phyloP scores from a whole-genome alignment of 176 grass and related monocot species.

The Pontederia crassipes region DNA sequence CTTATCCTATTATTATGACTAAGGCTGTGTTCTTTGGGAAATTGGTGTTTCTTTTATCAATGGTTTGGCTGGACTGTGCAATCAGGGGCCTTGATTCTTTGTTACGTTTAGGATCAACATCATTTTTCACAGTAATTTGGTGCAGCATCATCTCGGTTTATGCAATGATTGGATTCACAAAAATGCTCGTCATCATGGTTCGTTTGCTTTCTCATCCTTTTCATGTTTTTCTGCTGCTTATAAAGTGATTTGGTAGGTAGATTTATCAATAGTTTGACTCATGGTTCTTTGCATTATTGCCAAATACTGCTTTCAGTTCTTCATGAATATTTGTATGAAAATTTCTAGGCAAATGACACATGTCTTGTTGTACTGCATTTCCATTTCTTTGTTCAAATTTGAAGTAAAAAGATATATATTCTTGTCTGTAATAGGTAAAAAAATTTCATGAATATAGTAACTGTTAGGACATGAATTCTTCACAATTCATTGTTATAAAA shows the following conservation, averaged over 20 bases:
- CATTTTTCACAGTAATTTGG: slow-evolving; percentile 77
- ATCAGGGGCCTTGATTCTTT: slow-evolving; percentile 92
- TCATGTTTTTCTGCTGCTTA: slow-evolving; percentile 11
- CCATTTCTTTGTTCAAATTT: too few species aligned
- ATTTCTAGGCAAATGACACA: too few species aligned
- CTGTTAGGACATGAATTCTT: too few species aligned
- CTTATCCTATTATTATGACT: slow-evolving; percentile 48
- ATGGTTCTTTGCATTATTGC: background rate
- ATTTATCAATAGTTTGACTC: background rate
- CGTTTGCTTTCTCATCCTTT: slow-evolving; percentile 20
- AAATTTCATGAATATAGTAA: too few species aligned
- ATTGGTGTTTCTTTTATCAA: slow-evolving; percentile 55
- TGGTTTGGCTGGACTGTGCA: slow-evolving; percentile 84
- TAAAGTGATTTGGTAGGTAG: slow-evolving; percentile 3
- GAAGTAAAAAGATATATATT: too few species aligned
- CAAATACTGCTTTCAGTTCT: background rate
- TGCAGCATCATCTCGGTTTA: slow-evolving; percentile 67
- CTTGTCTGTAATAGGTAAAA: too few species aligned
- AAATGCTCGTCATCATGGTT: slow-evolving; percentile 68
- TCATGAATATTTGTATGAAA: too few species aligned
- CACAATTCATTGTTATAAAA: too few species aligned
- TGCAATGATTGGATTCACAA: slow-evolving; percentile 80
- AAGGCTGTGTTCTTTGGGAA: slow-evolving; percentile 71
- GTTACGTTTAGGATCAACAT: slow-evolving; percentile 71
- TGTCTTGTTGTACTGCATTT: too few species aligned